phyloP scores from a whole-genome alignment of 441 rosid genomes.

The Hypseocharis bilobata region DNA sequence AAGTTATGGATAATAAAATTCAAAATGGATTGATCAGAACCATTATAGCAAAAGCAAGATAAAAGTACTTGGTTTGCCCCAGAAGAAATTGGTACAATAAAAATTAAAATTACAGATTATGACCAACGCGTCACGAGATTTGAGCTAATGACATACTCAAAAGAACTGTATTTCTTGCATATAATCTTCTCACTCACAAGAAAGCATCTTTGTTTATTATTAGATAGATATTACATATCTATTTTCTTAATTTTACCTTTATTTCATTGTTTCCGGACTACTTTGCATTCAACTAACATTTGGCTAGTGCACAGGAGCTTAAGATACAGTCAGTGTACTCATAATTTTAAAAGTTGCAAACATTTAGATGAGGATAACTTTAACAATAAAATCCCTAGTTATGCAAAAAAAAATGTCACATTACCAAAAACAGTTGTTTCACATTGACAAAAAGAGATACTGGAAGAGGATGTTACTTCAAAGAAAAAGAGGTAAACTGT shows the following conservation, averaged over 20 bases:
- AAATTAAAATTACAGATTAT: too few species aligned
- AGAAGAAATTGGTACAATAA: not conserved
- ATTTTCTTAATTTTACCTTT: not conserved
- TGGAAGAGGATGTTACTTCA: too few species aligned
- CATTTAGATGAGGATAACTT: not conserved
- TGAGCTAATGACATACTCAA: not conserved
- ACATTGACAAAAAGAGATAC: too few species aligned
- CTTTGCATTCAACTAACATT: not conserved
- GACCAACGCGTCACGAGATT: not conserved
- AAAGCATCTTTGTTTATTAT: not conserved
- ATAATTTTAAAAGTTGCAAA: too few species aligned
- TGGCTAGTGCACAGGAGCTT: not conserved
- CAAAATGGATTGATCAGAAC: not conserved
- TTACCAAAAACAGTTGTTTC: too few species aligned
- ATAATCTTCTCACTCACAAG: too few species aligned
- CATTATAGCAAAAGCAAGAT: not conserved
- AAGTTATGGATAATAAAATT: not conserved
- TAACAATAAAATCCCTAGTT: too few species aligned
- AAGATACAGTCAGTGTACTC: not conserved
- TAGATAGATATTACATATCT: not conserved
- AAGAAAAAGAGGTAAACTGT: too few species aligned
- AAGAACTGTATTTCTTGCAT: too few species aligned
- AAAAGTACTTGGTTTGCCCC: not conserved
- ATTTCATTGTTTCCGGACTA: not conserved
- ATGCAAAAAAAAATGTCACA: too few species aligned